Evolutionary conservation across 2,329 filamentous ascomycete species (phyloP).

Genomic region (Fusarium sp.): DNA sequence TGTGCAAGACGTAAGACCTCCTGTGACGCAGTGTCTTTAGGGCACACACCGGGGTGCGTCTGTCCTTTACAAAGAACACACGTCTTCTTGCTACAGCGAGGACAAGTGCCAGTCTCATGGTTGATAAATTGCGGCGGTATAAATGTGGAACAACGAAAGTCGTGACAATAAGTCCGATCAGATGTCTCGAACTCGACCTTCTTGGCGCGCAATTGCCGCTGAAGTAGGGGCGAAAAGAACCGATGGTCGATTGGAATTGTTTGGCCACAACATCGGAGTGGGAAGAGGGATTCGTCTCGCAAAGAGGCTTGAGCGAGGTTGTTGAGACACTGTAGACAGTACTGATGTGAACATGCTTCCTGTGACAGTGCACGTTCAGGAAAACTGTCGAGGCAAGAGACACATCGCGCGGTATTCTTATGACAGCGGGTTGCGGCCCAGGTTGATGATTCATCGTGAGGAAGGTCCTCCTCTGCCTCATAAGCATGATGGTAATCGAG

Average conservation of each 20-base stretch:
- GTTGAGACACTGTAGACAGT: conserved; percentile 65
- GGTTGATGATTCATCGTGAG: too few relatives aligned
- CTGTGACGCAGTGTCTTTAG: conserved; percentile 58
- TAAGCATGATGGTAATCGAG: too few relatives aligned
- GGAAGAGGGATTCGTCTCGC: conserved; percentile 66
- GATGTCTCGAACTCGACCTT: conserved; percentile 63
- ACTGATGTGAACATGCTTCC: conserved; percentile 61
- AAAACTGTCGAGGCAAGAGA: not conserved
- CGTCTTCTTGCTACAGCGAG: conserved; percentile 59
- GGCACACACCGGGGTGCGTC: conserved; percentile 64
- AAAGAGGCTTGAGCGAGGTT: conserved; percentile 59
- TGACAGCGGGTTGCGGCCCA: too few relatives aligned
- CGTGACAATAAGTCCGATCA: conserved; percentile 67
- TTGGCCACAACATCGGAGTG: conserved; percentile 66
- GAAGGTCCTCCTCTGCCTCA: too few relatives aligned
- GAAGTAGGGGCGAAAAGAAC: conserved; percentile 56
- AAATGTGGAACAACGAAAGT: conserved; percentile 62
- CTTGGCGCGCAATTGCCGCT: conserved; percentile 59
- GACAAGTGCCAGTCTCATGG: conserved; percentile 58
- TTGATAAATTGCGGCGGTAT: conserved; percentile 56
- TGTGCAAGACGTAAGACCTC: conserved; percentile 58
- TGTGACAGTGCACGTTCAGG: rapidly evolving
- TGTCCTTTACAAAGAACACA: conserved; percentile 66
- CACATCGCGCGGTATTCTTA: not conserved
- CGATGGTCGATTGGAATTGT: conserved; percentile 56